Conservation (phyloP, 192 early-diverging fungal genomes). For the Podila epicladia region DNA sequence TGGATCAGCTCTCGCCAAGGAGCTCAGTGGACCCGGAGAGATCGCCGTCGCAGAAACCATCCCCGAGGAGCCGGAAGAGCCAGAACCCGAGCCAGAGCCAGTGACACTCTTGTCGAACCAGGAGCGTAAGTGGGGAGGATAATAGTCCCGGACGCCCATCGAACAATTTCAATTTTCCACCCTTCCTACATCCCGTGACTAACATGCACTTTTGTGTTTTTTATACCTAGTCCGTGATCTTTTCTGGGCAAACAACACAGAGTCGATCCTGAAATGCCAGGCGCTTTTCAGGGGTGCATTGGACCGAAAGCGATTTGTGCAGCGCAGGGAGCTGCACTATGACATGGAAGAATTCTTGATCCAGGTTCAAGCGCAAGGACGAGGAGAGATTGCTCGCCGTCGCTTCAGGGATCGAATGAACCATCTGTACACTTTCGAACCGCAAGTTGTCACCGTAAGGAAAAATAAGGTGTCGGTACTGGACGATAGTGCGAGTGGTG, state of each 20-base stretch:
- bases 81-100: conserved; percentile 51
- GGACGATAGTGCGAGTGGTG: too few species aligned
- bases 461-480: too few species aligned
- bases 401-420: conserved; percentile 60
- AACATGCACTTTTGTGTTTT: background rate
- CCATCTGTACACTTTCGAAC: conserved; percentile 59
- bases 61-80: conserved; percentile 49
- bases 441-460: conserved; percentile 57
- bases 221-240: conserved; percentile 26
- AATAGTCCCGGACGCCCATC: background rate
- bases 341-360: conserved; percentile 44
- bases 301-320: conserved; percentile 45
- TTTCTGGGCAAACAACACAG: conserved; percentile 43
- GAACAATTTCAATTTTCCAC: background rate
- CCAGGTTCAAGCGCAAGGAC: conserved; percentile 64
- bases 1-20: conserved; percentile 69
- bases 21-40: conserved; percentile 48
- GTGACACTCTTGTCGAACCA: conserved; percentile 50
- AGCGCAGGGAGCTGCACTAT: conserved; percentile 19
- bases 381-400: conserved; percentile 66
- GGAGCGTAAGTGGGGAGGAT: conserved; percentile 10
- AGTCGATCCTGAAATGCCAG: conserved; percentile 31
- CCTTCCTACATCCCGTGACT: background rate
- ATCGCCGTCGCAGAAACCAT: conserved; percentile 20
- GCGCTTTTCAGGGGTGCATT: conserved; percentile 31